Evolutionary conservation across 176 grass and related monocot species (phyloP).

Genomic region (Dendrocalamus sinicus): DNA sequence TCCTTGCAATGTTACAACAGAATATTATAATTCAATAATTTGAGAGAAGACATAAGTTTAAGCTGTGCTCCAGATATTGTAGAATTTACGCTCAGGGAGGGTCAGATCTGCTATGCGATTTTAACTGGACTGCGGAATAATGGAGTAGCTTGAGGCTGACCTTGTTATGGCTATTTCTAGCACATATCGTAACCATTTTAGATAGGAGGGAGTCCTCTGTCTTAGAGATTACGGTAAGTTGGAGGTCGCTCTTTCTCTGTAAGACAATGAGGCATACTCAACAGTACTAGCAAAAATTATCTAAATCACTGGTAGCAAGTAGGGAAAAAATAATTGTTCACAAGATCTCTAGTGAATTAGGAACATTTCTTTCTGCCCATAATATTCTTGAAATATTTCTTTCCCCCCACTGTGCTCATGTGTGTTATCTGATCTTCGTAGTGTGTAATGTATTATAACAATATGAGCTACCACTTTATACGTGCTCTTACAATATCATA

Average conservation of each 20-base stretch:
- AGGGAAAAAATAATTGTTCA: background rate
- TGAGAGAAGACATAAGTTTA: background rate
- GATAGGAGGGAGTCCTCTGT: background rate
- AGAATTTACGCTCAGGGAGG: background rate
- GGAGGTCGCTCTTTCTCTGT: background rate
- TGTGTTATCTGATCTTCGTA: background rate
- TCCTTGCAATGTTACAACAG: background rate
- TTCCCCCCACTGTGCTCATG: background rate
- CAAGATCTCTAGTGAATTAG: constrained; percentile 11
- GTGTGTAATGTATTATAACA: background rate
- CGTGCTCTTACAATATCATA: background rate
- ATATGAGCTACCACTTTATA: background rate
- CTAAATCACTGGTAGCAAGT: background rate
- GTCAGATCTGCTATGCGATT: constrained; percentile 10
- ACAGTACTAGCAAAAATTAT: background rate
- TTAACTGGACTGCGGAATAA: background rate
- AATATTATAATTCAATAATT: constrained; percentile 11
- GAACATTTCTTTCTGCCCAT: background rate
- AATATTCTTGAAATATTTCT: background rate
- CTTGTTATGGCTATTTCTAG: background rate
- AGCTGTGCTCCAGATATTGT: background rate
- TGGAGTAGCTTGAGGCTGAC: background rate
- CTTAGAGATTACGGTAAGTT: background rate
- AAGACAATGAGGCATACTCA: background rate
- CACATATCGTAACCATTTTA: background rate